Conservation (phyloP, 352 stramenopile species). For the Phytophthora multivora region DNA sequence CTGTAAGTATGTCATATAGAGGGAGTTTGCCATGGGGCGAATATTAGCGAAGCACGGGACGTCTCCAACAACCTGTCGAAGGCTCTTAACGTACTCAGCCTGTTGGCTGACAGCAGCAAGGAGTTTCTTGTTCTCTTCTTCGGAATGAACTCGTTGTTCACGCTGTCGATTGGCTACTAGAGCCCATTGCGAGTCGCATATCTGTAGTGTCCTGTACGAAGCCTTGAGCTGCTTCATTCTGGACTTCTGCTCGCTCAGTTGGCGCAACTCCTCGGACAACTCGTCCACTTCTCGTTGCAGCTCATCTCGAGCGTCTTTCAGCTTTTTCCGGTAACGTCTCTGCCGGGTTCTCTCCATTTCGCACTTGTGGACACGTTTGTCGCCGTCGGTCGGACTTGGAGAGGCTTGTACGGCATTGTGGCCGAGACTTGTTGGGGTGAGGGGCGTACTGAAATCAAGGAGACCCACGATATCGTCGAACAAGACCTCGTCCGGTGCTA, state of each 20-base stretch:
- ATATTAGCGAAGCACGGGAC: not conserved
- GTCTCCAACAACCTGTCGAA: not conserved
- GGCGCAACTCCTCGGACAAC: constrained; percentile 3
- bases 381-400: not conserved
- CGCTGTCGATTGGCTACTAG: not conserved
- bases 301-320: constrained; percentile 10
- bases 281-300: constrained; percentile 18
- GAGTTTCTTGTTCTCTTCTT: constrained; percentile 20
- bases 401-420: no score
- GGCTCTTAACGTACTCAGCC: constrained; percentile 12
- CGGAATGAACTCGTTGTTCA: constrained; percentile 1
- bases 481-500: constrained; percentile 8
- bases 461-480: constrained; percentile 12
- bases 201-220: not conserved
- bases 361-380: not conserved
- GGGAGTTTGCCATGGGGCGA: constrained; percentile 1
- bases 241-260: not conserved
- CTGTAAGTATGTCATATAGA: constrained; percentile 25
- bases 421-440: constrained; percentile 1
- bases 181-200: not conserved
- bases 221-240: not conserved
- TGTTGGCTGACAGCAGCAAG: constrained; percentile 11
- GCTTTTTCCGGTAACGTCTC: constrained; percentile 20
- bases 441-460: not conserved
- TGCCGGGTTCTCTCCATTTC: constrained; percentile 24